Evolutionary conservation across 2,329 filamentous ascomycete species (phyloP).

Genomic region (Phialemonium atrogriseum): DNA sequence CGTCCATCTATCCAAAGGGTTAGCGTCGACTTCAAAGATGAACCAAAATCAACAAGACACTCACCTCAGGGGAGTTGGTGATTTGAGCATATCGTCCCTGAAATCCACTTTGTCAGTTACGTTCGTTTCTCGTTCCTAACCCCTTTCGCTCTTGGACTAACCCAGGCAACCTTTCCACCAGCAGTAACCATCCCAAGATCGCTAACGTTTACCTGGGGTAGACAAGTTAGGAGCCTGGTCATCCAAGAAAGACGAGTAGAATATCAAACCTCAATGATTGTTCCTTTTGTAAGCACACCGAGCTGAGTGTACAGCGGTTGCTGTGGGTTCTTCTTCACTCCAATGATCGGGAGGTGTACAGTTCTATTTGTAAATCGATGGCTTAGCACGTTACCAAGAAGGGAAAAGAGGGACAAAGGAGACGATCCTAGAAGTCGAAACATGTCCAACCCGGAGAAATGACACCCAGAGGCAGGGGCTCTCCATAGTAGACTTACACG

Average conservation of each 20-base stretch:
- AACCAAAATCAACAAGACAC: background rate
- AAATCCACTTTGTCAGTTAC: no score
- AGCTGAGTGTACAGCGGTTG: constrained; percentile 83
- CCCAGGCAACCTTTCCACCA: constrained; percentile 90
- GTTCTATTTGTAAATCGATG: no score
- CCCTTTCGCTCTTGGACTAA: no score
- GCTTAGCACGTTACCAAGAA: no score
- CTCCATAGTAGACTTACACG: constrained; percentile 9
- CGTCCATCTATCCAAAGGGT: constrained; percentile 14
- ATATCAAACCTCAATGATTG: constrained; percentile 47
- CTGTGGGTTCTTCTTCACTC: constrained; percentile 61
- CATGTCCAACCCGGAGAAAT: no score
- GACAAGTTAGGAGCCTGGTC: background rate
- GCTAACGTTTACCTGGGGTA: constrained; percentile 64
- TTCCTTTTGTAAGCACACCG: constrained; percentile 81
- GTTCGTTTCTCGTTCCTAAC: no score
- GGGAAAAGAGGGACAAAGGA: no score
- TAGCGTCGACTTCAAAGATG: background rate
- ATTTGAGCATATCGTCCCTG: constrained; percentile 73
- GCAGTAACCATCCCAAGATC: constrained; percentile 88
- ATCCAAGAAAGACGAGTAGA: background rate
- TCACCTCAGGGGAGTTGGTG: constrained; percentile 39
- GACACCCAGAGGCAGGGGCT: no score
- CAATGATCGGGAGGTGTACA: constrained; percentile 74
- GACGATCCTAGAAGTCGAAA: no score